These are phyloP conservation scores for Barnettozyma sucrosica DNA, from an alignment of 805 yeast genomes.

Conservation along the genomic window DNA sequence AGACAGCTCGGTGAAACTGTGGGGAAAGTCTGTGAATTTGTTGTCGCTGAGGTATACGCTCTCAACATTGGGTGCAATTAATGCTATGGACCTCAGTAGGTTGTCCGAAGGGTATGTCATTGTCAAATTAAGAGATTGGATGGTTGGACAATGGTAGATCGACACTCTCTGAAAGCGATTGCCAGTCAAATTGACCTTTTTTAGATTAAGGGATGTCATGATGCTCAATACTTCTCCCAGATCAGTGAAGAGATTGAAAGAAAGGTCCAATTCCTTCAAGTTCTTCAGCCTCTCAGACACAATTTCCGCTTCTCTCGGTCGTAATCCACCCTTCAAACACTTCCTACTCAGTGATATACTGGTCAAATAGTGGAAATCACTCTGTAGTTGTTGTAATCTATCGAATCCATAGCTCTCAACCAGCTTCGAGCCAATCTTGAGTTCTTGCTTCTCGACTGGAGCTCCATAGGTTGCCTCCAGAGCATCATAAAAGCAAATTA, in stretches of 20 bases:
- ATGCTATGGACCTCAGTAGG: slow-evolving; percentile 12
- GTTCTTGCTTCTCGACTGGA: slow-evolving; percentile 26
- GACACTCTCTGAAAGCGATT: slow-evolving; percentile 33
- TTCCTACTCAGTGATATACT: slow-evolving; percentile 45
- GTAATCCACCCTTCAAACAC: slow-evolving; percentile 25
- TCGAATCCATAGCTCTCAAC: slow-evolving; percentile 66
- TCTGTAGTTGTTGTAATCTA: slow-evolving; percentile 42
- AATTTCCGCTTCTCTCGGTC: slow-evolving; percentile 5
- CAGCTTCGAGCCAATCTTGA: slow-evolving; percentile 48
- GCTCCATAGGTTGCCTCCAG: slow-evolving; percentile 44
- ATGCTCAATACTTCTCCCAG: slow-evolving; percentile 36
- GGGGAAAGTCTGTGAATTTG: slow-evolving; percentile 13
- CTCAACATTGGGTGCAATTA: slow-evolving; percentile 33
- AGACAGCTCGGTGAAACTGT: not conserved
- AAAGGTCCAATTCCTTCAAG: slow-evolving; percentile 48
- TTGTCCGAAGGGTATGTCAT: slow-evolving; percentile 12
- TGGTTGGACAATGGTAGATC: not conserved
- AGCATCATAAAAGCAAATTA: slow-evolving; percentile 40
- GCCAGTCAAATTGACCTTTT: slow-evolving; percentile 47
- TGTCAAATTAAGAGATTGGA: slow-evolving; percentile 23
- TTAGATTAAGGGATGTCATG: slow-evolving; percentile 31
- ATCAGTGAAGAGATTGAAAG: slow-evolving; percentile 49
- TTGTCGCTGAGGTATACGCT: slow-evolving; percentile 26
- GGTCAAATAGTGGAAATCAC: slow-evolving; percentile 39
- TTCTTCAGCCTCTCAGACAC: slow-evolving; percentile 18